Conservation (phyloP, 495 filamentous ascomycete genomes). For the Daldinia bambusicola region DNA sequence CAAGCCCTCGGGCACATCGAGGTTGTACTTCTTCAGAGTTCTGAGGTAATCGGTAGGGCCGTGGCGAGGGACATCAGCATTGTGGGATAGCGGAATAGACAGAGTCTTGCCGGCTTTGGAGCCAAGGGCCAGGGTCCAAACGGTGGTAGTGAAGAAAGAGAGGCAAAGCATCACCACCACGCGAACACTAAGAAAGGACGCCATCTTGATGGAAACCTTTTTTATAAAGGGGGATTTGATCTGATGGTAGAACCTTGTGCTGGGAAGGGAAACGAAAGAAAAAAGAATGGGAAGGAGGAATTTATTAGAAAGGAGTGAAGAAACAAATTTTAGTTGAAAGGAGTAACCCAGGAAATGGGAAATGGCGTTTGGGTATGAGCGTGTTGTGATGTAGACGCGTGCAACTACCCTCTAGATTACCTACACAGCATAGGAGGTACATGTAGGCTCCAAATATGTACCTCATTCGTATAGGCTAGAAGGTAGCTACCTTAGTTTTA, state of each 20-base stretch:
- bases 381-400: conserved; percentile 17
- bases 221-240: not conserved
- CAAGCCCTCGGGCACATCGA: conserved; percentile 41
- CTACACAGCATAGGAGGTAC: conserved; percentile 15
- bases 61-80: conserved; percentile 42
- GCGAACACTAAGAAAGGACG: conserved; percentile 27
- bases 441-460: not conserved
- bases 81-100: conserved; percentile 39
- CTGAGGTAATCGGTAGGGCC: conserved; percentile 46
- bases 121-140: conserved; percentile 15
- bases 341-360: conserved; percentile 2
- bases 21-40: conserved; percentile 48
- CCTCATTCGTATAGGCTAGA: conserved; percentile 3
- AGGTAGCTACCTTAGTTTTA: conserved; percentile 16
- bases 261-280: not conserved
- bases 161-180: conserved; percentile 35
- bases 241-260: conserved; percentile 8
- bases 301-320: conserved; percentile 1
- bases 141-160: conserved; percentile 27
- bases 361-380: conserved; percentile 18
- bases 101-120: conserved; percentile 37
- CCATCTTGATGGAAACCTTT: conserved; percentile 27
- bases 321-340: conserved; percentile 19
- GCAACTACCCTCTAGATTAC: conserved; percentile 27
- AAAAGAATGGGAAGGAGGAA: not conserved